Percentiles rank a stretch among this genome's conserved stretches.
phyloP scores from a whole-genome alignment of 1,284 basidiomycete species.

The Golubevia pallescens region DNA sequence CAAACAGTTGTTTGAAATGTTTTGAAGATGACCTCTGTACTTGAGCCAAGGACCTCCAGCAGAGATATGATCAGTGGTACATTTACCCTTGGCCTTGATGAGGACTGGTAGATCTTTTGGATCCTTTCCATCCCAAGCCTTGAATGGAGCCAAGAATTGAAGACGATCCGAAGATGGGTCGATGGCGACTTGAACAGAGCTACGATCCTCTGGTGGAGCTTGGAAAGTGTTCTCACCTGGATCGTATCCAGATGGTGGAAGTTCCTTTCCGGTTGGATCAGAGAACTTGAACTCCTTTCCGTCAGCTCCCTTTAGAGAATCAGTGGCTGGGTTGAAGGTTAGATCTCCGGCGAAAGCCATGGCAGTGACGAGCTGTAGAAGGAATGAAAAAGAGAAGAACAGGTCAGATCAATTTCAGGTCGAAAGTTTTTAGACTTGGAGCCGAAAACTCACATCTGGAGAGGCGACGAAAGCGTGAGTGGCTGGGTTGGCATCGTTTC shows the following conservation, averaged over 20 bases:
- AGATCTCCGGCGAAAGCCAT: conserved; percentile 93
- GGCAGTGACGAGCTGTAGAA: conserved; percentile 84
- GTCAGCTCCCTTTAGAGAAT: conserved; percentile 84
- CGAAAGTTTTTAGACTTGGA: neutral
- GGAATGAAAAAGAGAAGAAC: neutral
- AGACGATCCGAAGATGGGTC: conserved; percentile 89
- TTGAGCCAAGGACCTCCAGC: conserved; percentile 99
- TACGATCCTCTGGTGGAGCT: conserved; percentile 85
- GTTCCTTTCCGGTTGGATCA: conserved; percentile 85
- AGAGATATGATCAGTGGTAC: conserved; percentile 78
- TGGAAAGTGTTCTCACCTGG: conserved; percentile 97
- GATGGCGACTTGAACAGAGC: conserved; percentile 83
- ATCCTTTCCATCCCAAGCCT: conserved; percentile 90
- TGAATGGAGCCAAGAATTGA: conserved; percentile 89
- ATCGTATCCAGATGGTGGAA: conserved; percentile 93
- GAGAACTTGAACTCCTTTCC: conserved; percentile 98
- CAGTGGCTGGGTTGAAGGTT: conserved; percentile 95
- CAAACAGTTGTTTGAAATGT: conserved; percentile 98
- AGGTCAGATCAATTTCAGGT: neutral
- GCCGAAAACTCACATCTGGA: conserved; percentile 71
- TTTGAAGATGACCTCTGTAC: conserved; percentile 97
- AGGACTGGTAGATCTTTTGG: conserved; percentile 86
- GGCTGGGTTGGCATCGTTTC: conserved; percentile 98
- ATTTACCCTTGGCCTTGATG: conserved; percentile 99
- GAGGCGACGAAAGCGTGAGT: conserved; percentile 99